Evolutionary conservation across 257 asterid species (phyloP).

Genomic region (Oldenlandia corymbosa): DNA sequence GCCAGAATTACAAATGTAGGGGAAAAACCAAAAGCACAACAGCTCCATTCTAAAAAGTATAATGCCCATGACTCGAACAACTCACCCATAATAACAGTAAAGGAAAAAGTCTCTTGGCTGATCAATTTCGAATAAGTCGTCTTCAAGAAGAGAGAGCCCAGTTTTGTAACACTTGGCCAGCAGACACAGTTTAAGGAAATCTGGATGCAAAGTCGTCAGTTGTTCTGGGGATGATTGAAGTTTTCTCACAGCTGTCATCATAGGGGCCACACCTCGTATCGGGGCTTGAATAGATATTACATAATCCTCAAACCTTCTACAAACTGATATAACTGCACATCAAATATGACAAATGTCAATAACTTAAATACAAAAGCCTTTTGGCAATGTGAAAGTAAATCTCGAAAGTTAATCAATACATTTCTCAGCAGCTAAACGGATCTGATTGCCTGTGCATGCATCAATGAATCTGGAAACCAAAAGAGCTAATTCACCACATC

Average conservation of each 20-base stretch:
- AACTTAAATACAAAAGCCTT: constrained; percentile 12
- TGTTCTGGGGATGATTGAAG: constrained; percentile 72
- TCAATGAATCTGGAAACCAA: constrained; percentile 60
- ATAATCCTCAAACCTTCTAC: constrained; percentile 77
- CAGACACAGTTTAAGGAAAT: constrained; percentile 74
- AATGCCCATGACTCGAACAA: not conserved
- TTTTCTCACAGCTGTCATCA: constrained; percentile 66
- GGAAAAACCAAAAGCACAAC: not conserved
- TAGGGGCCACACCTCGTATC: constrained; percentile 77
- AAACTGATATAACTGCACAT: constrained; percentile 70
- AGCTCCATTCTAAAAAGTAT: not conserved
- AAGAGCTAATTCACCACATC: constrained; percentile 44
- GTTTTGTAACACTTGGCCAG: constrained; percentile 74
- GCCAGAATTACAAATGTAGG: not conserved
- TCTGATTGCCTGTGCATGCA: constrained; percentile 65
- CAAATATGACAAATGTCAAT: constrained; percentile 15
- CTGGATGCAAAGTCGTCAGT: constrained; percentile 81
- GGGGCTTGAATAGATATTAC: constrained; percentile 65
- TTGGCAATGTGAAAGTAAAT: not conserved
- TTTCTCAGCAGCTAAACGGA: constrained; percentile 75
- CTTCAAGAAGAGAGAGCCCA: constrained; percentile 67
- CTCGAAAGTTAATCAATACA: constrained; percentile 34
- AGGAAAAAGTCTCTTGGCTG: constrained; percentile 86
- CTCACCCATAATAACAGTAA: constrained; percentile 90
- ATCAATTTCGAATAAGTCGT: constrained; percentile 69